Conservation (phyloP, 129 eudicot species). For the Pseudognaphalium luteoalbum region DNA sequence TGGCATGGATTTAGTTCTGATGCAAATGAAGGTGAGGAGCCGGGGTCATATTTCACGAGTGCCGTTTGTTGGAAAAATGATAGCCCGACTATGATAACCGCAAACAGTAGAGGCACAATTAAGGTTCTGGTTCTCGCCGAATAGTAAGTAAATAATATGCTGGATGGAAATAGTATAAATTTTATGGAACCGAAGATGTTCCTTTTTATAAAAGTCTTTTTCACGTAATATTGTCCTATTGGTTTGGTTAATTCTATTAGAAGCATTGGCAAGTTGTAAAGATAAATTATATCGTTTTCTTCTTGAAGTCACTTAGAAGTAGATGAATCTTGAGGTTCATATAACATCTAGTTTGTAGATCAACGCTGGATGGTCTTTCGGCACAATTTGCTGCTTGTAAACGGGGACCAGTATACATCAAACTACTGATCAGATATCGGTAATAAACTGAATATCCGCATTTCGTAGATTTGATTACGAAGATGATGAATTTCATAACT, state of each 20-base stretch:
- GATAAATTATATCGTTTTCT: not conserved
- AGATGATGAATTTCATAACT: no score
- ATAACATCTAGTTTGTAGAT: not conserved
- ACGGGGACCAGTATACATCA: no score
- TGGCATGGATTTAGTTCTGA: constrained; percentile 58
- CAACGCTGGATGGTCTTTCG: not conserved
- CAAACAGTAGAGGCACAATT: constrained; percentile 84
- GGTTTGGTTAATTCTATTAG: constrained; percentile 19
- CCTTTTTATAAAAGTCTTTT: not conserved
- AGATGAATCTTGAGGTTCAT: not conserved
- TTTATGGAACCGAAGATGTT: constrained; percentile 17
- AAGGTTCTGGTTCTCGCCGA: constrained; percentile 78
- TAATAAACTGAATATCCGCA: no score
- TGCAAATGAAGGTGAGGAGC: constrained; percentile 51
- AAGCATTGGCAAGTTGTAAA: constrained; percentile 16
- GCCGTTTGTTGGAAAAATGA: constrained; percentile 89
- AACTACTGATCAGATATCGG: no score
- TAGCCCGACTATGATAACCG: constrained; percentile 79
- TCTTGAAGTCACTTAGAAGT: not conserved
- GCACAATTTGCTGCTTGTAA: not conserved
- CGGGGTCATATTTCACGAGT: constrained; percentile 75
- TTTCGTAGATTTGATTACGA: no score
- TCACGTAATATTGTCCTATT: not conserved
- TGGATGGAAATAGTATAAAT: not conserved
- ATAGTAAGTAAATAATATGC: constrained; percentile 36